These are phyloP conservation scores for Lachnellula arida DNA, from an alignment of 2,329 filamentous ascomycete genomes.

Conservation along the genomic window DNA sequence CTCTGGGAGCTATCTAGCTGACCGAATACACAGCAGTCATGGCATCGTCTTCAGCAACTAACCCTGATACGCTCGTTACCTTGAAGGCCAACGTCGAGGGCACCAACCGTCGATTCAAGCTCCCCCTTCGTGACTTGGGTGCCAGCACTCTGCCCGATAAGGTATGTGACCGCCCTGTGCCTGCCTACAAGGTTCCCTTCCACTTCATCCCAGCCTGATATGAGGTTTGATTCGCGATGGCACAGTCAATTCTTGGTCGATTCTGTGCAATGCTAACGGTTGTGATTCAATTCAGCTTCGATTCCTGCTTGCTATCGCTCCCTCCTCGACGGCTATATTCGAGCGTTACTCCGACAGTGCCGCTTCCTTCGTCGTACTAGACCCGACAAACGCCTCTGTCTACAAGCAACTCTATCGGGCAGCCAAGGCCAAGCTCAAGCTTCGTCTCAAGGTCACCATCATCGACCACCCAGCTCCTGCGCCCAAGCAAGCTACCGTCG, in stretches of 20 bases:
- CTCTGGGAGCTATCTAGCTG: constrained; percentile 13
- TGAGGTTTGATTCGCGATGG: not conserved
- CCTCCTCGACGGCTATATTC: constrained; percentile 60
- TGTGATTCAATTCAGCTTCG: constrained; percentile 55
- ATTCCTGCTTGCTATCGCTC: constrained; percentile 58
- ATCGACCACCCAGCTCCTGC: constrained; percentile 32
- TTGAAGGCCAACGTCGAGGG: constrained; percentile 81
- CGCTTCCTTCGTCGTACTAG: constrained; percentile 72
- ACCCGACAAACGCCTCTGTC: constrained; percentile 70
- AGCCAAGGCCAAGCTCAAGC: constrained; percentile 96
- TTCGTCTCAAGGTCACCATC: constrained; percentile 73
- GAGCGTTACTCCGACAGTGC: constrained; percentile 96
- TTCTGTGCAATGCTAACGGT: constrained; percentile 21
- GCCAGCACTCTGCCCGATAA: constrained; percentile 71
- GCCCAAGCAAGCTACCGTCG: constrained; percentile 41
- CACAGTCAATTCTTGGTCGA: not conserved
- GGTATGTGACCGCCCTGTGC: constrained; percentile 51
- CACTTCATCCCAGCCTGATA: not conserved
- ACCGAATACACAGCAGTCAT: constrained; percentile 26
- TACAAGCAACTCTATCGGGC: constrained; percentile 97
- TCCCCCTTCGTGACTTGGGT: constrained; percentile 79
- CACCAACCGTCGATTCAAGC: constrained; percentile 75
- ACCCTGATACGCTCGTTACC: constrained; percentile 69
- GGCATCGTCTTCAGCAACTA: constrained; percentile 28
- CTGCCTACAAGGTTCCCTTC: constrained; percentile 15